phyloP scores from a whole-genome alignment of 768 basidiomycete species.

The Lenzites betulinus region DNA sequence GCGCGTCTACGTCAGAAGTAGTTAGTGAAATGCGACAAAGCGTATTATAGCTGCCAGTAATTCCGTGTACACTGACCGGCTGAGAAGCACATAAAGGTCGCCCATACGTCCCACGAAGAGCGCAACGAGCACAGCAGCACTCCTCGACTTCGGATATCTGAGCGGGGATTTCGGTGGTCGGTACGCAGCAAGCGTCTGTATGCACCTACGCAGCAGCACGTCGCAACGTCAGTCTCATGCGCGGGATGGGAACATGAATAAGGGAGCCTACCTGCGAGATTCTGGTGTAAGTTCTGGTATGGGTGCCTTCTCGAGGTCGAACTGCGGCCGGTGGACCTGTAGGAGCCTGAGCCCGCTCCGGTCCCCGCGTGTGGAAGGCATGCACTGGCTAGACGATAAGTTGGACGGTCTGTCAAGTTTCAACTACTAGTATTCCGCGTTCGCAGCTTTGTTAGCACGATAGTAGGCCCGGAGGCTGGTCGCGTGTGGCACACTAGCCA shows the following conservation, averaged over 20 bases:
- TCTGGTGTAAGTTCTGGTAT: constrained; percentile 52
- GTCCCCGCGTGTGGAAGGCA: constrained; percentile 6
- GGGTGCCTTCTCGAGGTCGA: constrained; percentile 35
- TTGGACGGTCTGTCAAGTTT: too few relatives aligned
- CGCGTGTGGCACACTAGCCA: too few relatives aligned
- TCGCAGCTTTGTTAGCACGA: too few relatives aligned
- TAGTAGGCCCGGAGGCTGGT: too few relatives aligned
- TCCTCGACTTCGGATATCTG: constrained; percentile 54
- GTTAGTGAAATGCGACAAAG: neutral
- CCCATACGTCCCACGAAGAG: constrained; percentile 83
- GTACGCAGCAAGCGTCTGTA: constrained; percentile 56
- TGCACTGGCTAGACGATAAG: neutral
- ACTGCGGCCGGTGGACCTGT: constrained; percentile 49
- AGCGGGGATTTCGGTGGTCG: constrained; percentile 40
- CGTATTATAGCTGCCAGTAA: neutral
- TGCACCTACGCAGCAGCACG: constrained; percentile 45
- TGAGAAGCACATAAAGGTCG: constrained; percentile 85
- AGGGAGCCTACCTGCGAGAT: constrained; percentile 31
- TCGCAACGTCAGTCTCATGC: neutral
- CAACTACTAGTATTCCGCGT: too few relatives aligned
- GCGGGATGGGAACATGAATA: neutral
- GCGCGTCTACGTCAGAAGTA: constrained; percentile 56
- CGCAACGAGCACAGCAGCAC: constrained; percentile 81
- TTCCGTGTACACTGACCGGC: constrained; percentile 50
- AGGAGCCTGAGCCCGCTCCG: constrained; percentile 40